Evolutionary conservation across 768 basidiomycete genomes (phyloP).

Genomic region (Termitomyces eurrhizus): DNA sequence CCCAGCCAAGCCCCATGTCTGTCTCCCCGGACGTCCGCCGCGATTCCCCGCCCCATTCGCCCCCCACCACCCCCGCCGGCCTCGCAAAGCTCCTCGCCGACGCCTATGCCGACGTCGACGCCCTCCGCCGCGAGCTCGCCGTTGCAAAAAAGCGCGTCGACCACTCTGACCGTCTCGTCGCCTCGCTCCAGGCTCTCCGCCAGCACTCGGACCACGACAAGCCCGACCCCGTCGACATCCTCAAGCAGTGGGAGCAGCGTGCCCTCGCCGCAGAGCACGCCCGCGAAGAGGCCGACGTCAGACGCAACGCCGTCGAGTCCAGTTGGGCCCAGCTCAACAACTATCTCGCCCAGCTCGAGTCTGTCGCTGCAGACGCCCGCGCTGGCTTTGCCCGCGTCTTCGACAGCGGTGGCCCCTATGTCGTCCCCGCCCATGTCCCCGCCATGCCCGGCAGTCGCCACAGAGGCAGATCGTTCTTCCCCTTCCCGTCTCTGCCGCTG

Average conservation of each 20-base stretch:
- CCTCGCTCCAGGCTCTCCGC: conserved; percentile 19
- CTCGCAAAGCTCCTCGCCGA: conserved; percentile 56
- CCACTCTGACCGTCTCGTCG: conserved; percentile 42
- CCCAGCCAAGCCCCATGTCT: neutral
- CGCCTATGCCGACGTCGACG: conserved; percentile 49
- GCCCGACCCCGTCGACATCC: conserved; percentile 16
- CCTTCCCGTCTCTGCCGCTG: conserved; percentile 27
- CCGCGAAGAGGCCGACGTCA: conserved; percentile 52
- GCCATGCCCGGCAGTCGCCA: neutral
- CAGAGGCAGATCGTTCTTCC: conserved; percentile 14
- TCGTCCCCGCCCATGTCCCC: conserved; percentile 28
- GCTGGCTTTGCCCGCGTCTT: conserved; percentile 42
- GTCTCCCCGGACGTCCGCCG: conserved; percentile 9
- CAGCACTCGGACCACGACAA: conserved; percentile 5
- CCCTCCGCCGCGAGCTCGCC: conserved; percentile 46
- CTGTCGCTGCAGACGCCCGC: conserved; percentile 46
- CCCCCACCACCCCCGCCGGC: conserved; percentile 28
- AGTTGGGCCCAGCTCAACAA: conserved; percentile 49
- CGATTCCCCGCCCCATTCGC: neutral
- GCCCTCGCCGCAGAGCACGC: conserved; percentile 45
- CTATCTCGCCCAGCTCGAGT: conserved; percentile 42
- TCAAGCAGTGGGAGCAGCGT: conserved; percentile 48
- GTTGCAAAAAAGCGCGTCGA: conserved; percentile 42
- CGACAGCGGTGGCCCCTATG: conserved; percentile 40
- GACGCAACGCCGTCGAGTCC: conserved; percentile 39